Percentiles rank a stretch among this genome's conserved stretches.
Conservation (phyloP, 148 eudicot genomes). For the Spergularia marina region DNA sequence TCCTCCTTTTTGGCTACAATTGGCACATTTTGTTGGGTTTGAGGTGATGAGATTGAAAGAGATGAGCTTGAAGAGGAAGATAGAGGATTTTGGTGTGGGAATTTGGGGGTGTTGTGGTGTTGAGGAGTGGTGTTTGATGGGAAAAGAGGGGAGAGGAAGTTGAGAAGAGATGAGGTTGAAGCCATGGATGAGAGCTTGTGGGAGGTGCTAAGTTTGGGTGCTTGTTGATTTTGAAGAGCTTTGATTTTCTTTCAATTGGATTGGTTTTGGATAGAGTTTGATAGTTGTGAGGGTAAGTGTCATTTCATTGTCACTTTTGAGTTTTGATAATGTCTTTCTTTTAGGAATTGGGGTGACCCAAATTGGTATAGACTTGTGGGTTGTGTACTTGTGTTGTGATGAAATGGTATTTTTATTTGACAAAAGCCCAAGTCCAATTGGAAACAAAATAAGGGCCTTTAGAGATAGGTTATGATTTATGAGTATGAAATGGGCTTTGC, state of each 20-base stretch:
- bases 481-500: too few relatives aligned
- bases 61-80: conserved; percentile 21
- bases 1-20: conserved; percentile 15
- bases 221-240: neutral
- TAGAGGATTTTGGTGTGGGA: conserved; percentile 18
- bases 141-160: conserved; percentile 50
- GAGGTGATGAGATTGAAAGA: conserved; percentile 1
- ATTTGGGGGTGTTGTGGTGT: conserved; percentile 23
- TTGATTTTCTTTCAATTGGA: neutral
- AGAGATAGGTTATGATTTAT: too few relatives aligned
- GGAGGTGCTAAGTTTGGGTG: neutral
- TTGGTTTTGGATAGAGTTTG: conserved; percentile 23
- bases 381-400: too few relatives aligned
- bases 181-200: conserved; percentile 35
- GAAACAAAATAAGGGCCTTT: too few relatives aligned
- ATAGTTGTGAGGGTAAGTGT: neutral
- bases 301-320: neutral
- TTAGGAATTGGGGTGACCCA: too few relatives aligned
- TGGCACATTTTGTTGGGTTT: conserved; percentile 4
- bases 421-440: too few relatives aligned
- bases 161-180: conserved; percentile 52
- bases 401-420: too few relatives aligned
- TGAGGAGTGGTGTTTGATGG: conserved; percentile 34
- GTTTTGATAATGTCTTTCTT: too few relatives aligned
- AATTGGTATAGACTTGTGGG: too few relatives aligned